Base-by-base conservation (phyloP, 202 grass and related monocot species). In the Brachypodium distachyon region DNA sequence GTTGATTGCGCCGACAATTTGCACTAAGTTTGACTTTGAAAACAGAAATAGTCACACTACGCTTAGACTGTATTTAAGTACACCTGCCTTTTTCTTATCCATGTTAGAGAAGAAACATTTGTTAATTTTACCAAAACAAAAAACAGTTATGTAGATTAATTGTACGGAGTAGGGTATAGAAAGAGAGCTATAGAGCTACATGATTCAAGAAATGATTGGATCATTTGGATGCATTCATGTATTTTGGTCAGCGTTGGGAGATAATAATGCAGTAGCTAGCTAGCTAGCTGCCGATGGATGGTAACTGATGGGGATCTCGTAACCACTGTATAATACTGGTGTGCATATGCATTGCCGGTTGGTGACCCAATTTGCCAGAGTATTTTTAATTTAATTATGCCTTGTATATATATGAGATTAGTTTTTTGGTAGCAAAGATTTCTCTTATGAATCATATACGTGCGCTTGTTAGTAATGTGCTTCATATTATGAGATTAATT, bases 321-420 rank as follows among this genome's bases (percentile, higher is more conserved):
- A 87, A 87, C 80, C 3, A 75, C 74, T 87, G 74, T 74, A 82
- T 87, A 67, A 73, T 72, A 76, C 54, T 16, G 14, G 38, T 17
- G 2, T 41, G 62, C 62, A 67, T 67, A 67, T 67, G 60, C 22
- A 69, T 51, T 68, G 80, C 80, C 36, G 43, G 85, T 87, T 83
- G 75, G 85, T 87, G 70, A 82, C 72, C 79, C 48, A 19, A 36
- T n/a, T n/a, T 21, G n/a, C 13, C 48, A 59, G 26, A 17, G 41
- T 60, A 67, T 78, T 77, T 40, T 32, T 41, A n/a, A 37, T 81
- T 41, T 61, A 25, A 33, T 18, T 25, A 66, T 12, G 4, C n/a
- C 17, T 13, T 13, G 39, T 40, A 22, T 67, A 12, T 28, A 21
- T 36, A n/a, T n/a, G n/a, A n/a, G n/a, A n/a, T n/a, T n/a, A n/a